phyloP scores from a whole-genome alignment of 345 rosid genomes.

The Mallotus nudiflorus region DNA sequence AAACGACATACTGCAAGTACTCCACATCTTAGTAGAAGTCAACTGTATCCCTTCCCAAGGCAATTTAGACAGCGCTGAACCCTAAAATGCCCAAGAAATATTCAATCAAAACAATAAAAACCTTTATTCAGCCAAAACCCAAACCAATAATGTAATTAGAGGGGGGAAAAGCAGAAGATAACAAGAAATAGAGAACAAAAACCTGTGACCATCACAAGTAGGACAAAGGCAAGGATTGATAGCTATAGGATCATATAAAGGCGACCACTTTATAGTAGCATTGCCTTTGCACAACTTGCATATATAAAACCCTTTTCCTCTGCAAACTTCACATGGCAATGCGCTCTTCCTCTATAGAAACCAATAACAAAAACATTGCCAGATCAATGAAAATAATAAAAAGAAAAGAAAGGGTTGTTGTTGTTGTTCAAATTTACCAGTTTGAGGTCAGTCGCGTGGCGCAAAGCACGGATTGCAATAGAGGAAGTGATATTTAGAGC shows the following conservation, averaged over 20 bases:
- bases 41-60: constrained; percentile 52
- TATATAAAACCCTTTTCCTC: constrained; percentile 78
- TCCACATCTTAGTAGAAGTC: too few relatives aligned
- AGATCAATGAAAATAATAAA: neutral
- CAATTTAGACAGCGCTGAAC: constrained; percentile 83
- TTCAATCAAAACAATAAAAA: neutral
- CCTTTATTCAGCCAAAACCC: neutral
- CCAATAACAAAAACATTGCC: neutral
- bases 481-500: constrained; percentile 44
- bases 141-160: neutral
- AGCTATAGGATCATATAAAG: constrained; percentile 71
- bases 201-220: constrained; percentile 93
- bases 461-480: constrained; percentile 42
- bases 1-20: too few relatives aligned
- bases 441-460: constrained; percentile 37
- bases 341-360: constrained; percentile 48
- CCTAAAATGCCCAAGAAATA: constrained; percentile 37
- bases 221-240: constrained; percentile 87
- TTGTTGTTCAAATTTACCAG: constrained; percentile 28
- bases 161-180: neutral
- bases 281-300: constrained; percentile 86
- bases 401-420: neutral
- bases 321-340: constrained; percentile 54
- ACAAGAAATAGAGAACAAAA: neutral
- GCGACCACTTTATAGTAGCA: constrained; percentile 72